Conservation (phyloP, 192 early-diverging fungal genomes). For the Linnemannia exigua region DNA sequence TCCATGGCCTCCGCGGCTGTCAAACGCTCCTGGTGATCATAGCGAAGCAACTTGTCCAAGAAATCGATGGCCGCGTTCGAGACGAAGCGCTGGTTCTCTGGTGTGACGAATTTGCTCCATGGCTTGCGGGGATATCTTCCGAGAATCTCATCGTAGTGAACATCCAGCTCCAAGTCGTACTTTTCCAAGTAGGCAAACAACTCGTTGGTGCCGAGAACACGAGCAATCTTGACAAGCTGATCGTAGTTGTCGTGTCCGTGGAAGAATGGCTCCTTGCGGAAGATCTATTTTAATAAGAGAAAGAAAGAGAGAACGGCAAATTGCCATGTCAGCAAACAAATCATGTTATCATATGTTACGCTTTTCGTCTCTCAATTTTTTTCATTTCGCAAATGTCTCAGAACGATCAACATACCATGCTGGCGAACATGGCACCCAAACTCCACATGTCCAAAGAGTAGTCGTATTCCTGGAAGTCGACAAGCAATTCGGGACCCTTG, state of each 20-base stretch:
- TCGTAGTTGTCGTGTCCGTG: conserved; percentile 99
- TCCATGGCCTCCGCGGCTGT: conserved; percentile 91
- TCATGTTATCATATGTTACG: not conserved
- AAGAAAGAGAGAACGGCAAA: not conserved
- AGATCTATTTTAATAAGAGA: conserved; percentile 77
- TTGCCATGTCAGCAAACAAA: not conserved
- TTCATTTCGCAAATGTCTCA: conserved; percentile 93
- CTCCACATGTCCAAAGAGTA: conserved; percentile 99
- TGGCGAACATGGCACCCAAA: conserved; percentile 99
- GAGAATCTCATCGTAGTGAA: conserved; percentile 94
- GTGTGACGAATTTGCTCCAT: conserved; percentile 88
- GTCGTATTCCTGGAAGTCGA: conserved; percentile 99
- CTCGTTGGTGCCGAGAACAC: conserved; percentile 97
- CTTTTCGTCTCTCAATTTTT: not conserved
- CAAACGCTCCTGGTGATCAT: conserved; percentile 92
- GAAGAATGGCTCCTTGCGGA: conserved; percentile 99
- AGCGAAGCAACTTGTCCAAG: conserved; percentile 89
- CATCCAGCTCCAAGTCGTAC: conserved; percentile 94
- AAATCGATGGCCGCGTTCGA: conserved; percentile 93
- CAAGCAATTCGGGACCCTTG: conserved; percentile 98
- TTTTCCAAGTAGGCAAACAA: conserved; percentile 94
- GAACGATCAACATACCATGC: conserved; percentile 79
- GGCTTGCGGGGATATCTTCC: conserved; percentile 93
- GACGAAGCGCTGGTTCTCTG: conserved; percentile 90
- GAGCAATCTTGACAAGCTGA: conserved; percentile 99